Percentiles rank a stretch among this genome's conserved stretches.
Conservation (phyloP, 495 filamentous ascomycete species). For the Neurospora pannonica region DNA sequence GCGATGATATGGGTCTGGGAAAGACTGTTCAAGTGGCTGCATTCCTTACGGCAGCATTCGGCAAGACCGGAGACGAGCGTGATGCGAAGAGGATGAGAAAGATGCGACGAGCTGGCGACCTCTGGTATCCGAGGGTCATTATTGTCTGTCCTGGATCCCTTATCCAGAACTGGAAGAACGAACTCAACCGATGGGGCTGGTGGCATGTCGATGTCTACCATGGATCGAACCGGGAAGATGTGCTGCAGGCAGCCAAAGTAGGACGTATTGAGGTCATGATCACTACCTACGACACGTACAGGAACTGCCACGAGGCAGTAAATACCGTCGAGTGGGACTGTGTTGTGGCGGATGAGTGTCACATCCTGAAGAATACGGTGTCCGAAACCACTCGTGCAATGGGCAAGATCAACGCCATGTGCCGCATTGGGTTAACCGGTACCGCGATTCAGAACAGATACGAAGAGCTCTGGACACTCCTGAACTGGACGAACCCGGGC, state of each 20-base stretch:
- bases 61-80: constrained; percentile 85
- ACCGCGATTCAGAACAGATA: constrained; percentile 98
- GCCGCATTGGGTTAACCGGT: constrained; percentile 86
- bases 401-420: constrained; percentile 87
- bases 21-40: constrained; percentile 97
- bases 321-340: constrained; percentile 92
- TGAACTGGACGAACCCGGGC: constrained; percentile 96
- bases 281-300: constrained; percentile 88
- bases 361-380: constrained; percentile 72
- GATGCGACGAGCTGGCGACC: constrained; percentile 48
- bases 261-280: constrained; percentile 82
- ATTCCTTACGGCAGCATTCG: constrained; percentile 86
- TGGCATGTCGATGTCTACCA: constrained; percentile 85
- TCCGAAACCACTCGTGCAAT: constrained; percentile 77
- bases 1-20: constrained; percentile 96
- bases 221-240: constrained; percentile 60
- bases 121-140: constrained; percentile 82
- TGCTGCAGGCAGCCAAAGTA: constrained; percentile 61
- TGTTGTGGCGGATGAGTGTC: constrained; percentile 95
- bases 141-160: constrained; percentile 84
- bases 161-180: constrained; percentile 83
- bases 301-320: constrained; percentile 59
- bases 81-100: constrained; percentile 90
- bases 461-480: constrained; percentile 89
- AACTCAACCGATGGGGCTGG: constrained; percentile 87